Evolutionary conservation across 768 basidiomycete species (phyloP), one percentile per base, ranked within the genome.

Genomic region (Mrakia gelida): DNA sequence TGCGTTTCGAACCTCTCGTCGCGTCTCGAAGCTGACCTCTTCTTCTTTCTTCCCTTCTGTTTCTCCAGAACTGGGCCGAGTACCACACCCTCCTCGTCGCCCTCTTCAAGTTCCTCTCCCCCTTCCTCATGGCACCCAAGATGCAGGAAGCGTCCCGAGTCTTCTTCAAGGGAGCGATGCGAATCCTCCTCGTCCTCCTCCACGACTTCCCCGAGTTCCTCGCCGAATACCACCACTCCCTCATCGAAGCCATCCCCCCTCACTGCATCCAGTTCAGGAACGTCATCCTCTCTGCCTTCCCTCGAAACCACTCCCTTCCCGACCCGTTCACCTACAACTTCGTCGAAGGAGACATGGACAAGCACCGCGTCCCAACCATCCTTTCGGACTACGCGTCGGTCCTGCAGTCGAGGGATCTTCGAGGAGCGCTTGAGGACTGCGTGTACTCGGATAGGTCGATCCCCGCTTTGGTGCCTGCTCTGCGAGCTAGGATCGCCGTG

Each of bases 191-290:
- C 68, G 94, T 98, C 77, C 91, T 99, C 73, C 89, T 99, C 28
- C 95, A 99, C 85, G 97, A 98, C 85, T 98, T 98, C 88, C 97
- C 97, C 72, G 97, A 98, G 79, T 98, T 98, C 87, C 88, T 98
- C 79, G 93, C 91, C 84, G 94, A 95, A 86, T 94, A 95, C 84
- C 96, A 98, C 85, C 95, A 96, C 86, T 91, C 93, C 62, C 90
- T 99, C 45, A 94, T 94, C 82, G 96, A 98, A 80, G 91, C 89
- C 79, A 93, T 99, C 80, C 97, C 97, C 67, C 87, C 91, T 38
- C 90, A 92, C 80, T 98, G 95, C 88, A 91, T 96, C 78, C 97
- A 99, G 85, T 89, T 98, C 74, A 92, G 95, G 81, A 99, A 99
- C 86, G 91, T 99, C 86, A 90, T 99, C 79, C 90, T 98, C 80